Percentiles rank a stretch among this genome's conserved stretches.
phyloP scores from a whole-genome alignment of 2,329 filamentous ascomycete species.

The Paecilomyces fulvus region DNA sequence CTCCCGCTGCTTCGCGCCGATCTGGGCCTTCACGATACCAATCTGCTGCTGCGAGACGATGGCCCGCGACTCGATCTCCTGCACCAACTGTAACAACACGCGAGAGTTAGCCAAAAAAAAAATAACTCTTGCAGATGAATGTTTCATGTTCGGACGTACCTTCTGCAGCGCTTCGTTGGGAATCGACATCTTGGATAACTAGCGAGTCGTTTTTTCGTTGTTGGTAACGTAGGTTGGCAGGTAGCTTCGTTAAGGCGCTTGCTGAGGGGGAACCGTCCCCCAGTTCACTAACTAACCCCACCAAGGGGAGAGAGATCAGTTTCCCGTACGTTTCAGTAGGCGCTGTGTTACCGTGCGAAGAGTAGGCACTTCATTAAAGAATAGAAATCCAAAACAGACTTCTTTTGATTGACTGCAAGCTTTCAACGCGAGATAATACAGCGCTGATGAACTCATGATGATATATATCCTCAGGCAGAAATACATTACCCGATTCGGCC shows the following conservation, averaged over 20 bases:
- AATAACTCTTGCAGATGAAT: background rate
- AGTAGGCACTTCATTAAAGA: no score
- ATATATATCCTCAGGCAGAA: no score
- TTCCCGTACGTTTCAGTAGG: no score
- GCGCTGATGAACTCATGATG: no score
- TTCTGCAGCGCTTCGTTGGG: slow-evolving; percentile 26
- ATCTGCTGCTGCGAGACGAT: slow-evolving; percentile 87
- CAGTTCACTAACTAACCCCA: no score
- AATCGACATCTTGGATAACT: slow-evolving; percentile 13
- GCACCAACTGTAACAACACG: slow-evolving; percentile 56
- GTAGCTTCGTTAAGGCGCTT: background rate
- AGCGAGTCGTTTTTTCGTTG: background rate
- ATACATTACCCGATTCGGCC: no score
- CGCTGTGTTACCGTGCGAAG: no score
- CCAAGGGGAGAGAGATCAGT: background rate
- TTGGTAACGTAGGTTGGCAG: background rate
- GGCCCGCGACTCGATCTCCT: slow-evolving; percentile 89
- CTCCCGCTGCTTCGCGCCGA: slow-evolving; percentile 77
- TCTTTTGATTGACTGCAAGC: no score
- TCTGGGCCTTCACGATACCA: slow-evolving; percentile 72
- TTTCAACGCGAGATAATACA: no score
- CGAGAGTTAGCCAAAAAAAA: background rate
- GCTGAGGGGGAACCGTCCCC: background rate
- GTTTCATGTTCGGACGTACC: background rate
- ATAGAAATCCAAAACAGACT: no score